Conservation (phyloP, 1,139 yeast genomes). For the Candida neerlandica region DNA sequence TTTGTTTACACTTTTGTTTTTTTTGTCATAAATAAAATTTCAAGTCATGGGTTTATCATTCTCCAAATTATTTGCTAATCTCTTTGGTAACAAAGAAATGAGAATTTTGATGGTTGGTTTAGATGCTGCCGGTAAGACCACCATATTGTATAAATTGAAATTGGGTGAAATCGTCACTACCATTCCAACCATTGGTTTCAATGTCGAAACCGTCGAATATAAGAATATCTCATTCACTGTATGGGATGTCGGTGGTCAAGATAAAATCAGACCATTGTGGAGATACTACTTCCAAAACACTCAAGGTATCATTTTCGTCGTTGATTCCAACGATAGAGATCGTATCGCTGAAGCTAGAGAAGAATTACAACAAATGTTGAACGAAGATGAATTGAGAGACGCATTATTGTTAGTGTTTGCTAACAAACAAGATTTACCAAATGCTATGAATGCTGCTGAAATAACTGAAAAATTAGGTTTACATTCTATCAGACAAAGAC, state of each 20-base stretch:
- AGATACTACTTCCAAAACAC: slow-evolving; percentile 48
- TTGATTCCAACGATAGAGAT: slow-evolving; percentile 47
- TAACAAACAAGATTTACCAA: slow-evolving; percentile 47
- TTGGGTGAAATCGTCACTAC: slow-evolving; percentile 47
- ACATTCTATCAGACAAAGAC: slow-evolving; percentile 46
- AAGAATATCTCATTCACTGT: slow-evolving; percentile 45
- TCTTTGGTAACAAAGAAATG: slow-evolving; percentile 47
- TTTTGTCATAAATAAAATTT: neutral
- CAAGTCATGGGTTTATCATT: slow-evolving; percentile 37
- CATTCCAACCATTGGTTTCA: slow-evolving; percentile 46
- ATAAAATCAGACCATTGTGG: slow-evolving; percentile 47
- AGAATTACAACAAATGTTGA: slow-evolving; percentile 47
- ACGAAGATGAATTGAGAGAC: slow-evolving; percentile 46
- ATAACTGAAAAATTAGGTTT: slow-evolving; percentile 47
- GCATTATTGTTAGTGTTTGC: slow-evolving; percentile 46
- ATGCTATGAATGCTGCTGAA: slow-evolving; percentile 49
- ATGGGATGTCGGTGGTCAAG: slow-evolving; percentile 51
- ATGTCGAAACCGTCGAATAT: slow-evolving; percentile 46
- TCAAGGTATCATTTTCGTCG: slow-evolving; percentile 45
- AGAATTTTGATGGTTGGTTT: slow-evolving; percentile 48
- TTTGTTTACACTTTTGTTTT: neutral
- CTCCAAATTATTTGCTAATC: slow-evolving; percentile 38
- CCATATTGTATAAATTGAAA: slow-evolving; percentile 44
- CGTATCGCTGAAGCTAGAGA: slow-evolving; percentile 48
- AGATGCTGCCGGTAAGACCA: slow-evolving; percentile 49